A percentile compares a stretch with the other conserved stretches of the same genome.
phyloP scores from a whole-genome alignment of 2,329 filamentous ascomycete genomes.

The Diaporthe amygdali region DNA sequence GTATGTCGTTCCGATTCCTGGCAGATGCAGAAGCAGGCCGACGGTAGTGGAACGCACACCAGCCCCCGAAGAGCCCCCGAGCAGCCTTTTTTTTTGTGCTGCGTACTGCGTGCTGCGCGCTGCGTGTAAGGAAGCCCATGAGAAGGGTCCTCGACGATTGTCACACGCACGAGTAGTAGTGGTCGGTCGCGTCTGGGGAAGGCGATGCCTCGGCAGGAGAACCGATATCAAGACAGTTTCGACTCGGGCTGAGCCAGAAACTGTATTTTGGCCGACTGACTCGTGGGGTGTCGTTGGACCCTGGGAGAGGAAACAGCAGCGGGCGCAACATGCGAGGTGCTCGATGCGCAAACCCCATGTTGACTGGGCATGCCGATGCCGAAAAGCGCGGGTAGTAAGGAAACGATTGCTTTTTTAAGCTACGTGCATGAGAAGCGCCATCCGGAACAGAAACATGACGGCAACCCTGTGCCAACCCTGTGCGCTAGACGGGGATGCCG shows the following conservation, averaged over 20 bases:
- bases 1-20: conserved; percentile 16
- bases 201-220: neutral
- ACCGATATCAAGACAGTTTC: neutral
- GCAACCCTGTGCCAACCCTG: neutral
- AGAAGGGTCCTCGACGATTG: neutral
- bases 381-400: neutral
- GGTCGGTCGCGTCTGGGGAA: neutral
- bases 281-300: neutral
- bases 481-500: conserved; percentile 15
- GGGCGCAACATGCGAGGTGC: neutral
- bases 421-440: conserved; percentile 21
- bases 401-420: conserved; percentile 4
- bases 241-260: conserved; percentile 11
- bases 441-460: conserved; percentile 16
- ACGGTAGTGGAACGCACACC: conserved; percentile 10
- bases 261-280: conserved; percentile 2
- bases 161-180: neutral
- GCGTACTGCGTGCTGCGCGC: neutral
- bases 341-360: conserved; percentile 16
- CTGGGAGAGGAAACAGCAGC: neutral
- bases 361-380: neutral
- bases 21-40: conserved; percentile 6
- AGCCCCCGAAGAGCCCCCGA: conserved; percentile 3
- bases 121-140: neutral
- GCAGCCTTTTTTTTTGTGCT: neutral